Conservation (phyloP, 805 yeast species). For the Kuraishia ogatae region DNA sequence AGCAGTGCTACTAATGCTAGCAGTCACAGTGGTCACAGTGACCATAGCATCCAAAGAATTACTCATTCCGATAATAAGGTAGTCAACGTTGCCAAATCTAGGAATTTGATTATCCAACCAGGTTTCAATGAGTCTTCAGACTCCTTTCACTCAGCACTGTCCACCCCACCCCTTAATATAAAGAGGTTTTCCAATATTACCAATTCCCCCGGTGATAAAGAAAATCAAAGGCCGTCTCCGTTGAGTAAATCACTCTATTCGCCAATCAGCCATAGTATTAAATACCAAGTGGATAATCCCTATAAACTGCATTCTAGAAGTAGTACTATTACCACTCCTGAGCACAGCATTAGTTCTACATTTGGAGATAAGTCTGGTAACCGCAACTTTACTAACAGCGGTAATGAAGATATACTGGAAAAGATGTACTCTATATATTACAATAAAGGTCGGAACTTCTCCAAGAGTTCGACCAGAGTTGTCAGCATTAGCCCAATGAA, state of each 20-base stretch:
- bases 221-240: not conserved
- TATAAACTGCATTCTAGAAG: too few relatives aligned
- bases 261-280: not conserved
- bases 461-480: not conserved
- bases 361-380: too few relatives aligned
- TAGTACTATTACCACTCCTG: not conserved
- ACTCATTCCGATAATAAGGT: too few relatives aligned
- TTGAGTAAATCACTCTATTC: not conserved
- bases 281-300: not conserved
- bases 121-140: not conserved
- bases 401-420: not conserved
- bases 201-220: not conserved
- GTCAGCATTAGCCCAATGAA: not conserved
- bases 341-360: too few relatives aligned
- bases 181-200: not conserved
- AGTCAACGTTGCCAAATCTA: too few relatives aligned
- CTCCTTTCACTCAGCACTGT: not conserved
- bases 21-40: not conserved
- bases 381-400: not conserved
- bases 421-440: conserved; percentile 2
- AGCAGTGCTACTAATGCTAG: not conserved
- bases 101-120: too few relatives aligned
- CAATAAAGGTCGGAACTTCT: conserved; percentile 1
- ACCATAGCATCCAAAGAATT: not conserved
- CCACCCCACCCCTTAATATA: not conserved